A percentile compares a stretch with the other conserved stretches of the same genome.
phyloP scores from a whole-genome alignment of 768 basidiomycete genomes.

The Tylopilus subfusipes region DNA sequence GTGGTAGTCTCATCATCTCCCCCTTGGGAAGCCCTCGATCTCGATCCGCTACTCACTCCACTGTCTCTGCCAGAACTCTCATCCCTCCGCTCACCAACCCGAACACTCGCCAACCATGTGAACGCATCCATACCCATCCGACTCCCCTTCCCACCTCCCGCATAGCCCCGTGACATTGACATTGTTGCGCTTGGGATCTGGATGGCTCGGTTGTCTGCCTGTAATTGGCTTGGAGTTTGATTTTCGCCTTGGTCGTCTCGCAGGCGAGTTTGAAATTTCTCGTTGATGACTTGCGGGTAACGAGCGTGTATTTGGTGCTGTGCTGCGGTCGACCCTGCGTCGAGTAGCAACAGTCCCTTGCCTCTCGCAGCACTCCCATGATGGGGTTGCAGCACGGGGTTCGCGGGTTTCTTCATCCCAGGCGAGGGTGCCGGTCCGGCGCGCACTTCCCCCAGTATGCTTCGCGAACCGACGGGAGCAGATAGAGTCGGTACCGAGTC shows the following conservation, averaged over 20 bases:
- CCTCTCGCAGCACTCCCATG: slow-evolving; percentile 33
- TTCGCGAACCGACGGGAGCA: slow-evolving; percentile 62
- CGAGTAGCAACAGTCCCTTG: slow-evolving; percentile 26
- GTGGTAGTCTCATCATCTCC: slow-evolving; percentile 9
- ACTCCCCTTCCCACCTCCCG: slow-evolving; percentile 45
- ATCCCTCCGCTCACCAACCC: slow-evolving; percentile 53
- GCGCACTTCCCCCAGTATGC: slow-evolving; percentile 69
- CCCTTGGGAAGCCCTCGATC: slow-evolving; percentile 37
- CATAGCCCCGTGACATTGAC: slow-evolving; percentile 48
- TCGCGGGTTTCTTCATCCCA: slow-evolving; percentile 19
- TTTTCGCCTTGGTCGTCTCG: slow-evolving; percentile 16
- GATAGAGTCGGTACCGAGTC: slow-evolving; percentile 48
- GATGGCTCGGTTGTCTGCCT: slow-evolving; percentile 15
- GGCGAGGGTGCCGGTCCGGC: slow-evolving; percentile 41
- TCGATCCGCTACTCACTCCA: slow-evolving; percentile 41
- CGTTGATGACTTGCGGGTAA: slow-evolving; percentile 18
- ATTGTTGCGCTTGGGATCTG: slow-evolving; percentile 28
- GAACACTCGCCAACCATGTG: slow-evolving; percentile 72
- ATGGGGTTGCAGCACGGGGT: slow-evolving; percentile 33
- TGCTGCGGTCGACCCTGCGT: slow-evolving; percentile 33
- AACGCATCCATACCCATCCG: slow-evolving; percentile 68
- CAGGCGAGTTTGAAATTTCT: slow-evolving; percentile 8
- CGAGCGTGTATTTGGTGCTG: slow-evolving; percentile 34
- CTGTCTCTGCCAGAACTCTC: slow-evolving; percentile 57
- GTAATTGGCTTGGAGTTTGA: slow-evolving; percentile 3